phyloP scores from a whole-genome alignment of 306 rosid genomes.

The Rosa persica region DNA sequence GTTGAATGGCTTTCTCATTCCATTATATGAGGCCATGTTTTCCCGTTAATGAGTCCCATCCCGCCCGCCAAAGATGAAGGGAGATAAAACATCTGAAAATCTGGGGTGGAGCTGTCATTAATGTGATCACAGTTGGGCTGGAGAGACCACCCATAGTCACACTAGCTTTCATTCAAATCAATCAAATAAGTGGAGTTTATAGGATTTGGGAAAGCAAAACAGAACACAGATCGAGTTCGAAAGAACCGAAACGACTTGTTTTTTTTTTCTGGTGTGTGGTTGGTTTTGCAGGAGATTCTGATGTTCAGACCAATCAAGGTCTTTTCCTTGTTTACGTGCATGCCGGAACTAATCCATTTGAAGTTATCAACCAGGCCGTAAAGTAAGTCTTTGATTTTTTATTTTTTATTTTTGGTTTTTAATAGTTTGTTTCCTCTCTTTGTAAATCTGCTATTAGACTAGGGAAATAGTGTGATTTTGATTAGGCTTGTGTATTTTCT shows the following conservation, averaged over 20 bases:
- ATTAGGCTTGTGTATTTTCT: background rate
- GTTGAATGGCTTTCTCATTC: constrained; percentile 18
- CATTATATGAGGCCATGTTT: constrained; percentile 42
- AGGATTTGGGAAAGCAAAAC: constrained; percentile 45
- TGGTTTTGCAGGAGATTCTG: constrained; percentile 88
- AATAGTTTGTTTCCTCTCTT: background rate
- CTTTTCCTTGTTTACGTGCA: constrained; percentile 82
- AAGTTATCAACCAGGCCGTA: constrained; percentile 80
- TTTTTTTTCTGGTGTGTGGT: constrained; percentile 70
- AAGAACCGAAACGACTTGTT: constrained; percentile 45
- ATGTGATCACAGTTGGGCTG: constrained; percentile 43
- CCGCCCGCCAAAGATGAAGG: constrained; percentile 39
- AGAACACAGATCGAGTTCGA: constrained; percentile 41
- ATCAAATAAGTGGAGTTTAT: constrained; percentile 56
- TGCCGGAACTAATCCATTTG: constrained; percentile 94
- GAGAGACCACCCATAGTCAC: constrained; percentile 40
- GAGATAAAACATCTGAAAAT: constrained; percentile 32
- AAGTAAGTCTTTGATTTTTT: constrained; percentile 50
- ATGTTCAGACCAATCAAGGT: constrained; percentile 85
- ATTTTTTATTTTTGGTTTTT: background rate
- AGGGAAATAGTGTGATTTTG: background rate
- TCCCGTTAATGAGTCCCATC: constrained; percentile 43
- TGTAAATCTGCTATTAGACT: background rate
- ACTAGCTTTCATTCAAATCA: constrained; percentile 46
- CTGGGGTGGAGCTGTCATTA: constrained; percentile 53